These are phyloP conservation scores for Elaeis oleifera DNA, from an alignment of 202 grass and related monocot genomes.

Conservation along the genomic window DNA sequence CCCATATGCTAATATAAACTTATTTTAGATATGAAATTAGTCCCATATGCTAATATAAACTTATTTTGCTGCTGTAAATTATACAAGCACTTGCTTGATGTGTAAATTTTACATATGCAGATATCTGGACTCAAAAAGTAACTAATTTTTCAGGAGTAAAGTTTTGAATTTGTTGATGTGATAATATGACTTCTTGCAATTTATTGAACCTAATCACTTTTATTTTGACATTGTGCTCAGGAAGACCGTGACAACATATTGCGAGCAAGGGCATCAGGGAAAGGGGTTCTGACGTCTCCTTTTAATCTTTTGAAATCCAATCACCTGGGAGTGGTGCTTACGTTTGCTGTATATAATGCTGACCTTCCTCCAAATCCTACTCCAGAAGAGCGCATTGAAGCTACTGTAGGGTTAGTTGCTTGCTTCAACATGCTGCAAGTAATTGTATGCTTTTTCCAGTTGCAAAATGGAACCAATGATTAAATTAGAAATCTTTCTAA, in stretches of 20 bases:
- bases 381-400: constrained; percentile 43
- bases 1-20: too few species aligned
- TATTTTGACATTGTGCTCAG: constrained; percentile 25
- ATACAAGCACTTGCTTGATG: too few species aligned
- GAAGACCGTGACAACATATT: constrained; percentile 76
- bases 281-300: constrained; percentile 60
- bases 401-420: constrained; percentile 54
- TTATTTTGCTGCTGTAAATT: too few species aligned
- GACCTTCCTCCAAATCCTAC: constrained; percentile 50
- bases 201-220: neutral
- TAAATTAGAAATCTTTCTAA: too few species aligned
- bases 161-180: too few species aligned
- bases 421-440: constrained; percentile 1
- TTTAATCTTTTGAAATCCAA: constrained; percentile 72
- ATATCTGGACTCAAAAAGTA: too few species aligned
- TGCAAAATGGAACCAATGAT: too few species aligned
- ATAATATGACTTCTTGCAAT: too few species aligned
- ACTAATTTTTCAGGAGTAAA: too few species aligned
- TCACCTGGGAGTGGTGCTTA: constrained; percentile 69
- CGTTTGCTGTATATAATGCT: constrained; percentile 66
- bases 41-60: too few species aligned
- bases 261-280: constrained; percentile 55
- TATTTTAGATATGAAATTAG: too few species aligned
- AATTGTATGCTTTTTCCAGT: neutral
- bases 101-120: too few species aligned